phyloP scores from a whole-genome alignment of 1,284 basidiomycete genomes.

The Cryptococcus deneoformans region DNA sequence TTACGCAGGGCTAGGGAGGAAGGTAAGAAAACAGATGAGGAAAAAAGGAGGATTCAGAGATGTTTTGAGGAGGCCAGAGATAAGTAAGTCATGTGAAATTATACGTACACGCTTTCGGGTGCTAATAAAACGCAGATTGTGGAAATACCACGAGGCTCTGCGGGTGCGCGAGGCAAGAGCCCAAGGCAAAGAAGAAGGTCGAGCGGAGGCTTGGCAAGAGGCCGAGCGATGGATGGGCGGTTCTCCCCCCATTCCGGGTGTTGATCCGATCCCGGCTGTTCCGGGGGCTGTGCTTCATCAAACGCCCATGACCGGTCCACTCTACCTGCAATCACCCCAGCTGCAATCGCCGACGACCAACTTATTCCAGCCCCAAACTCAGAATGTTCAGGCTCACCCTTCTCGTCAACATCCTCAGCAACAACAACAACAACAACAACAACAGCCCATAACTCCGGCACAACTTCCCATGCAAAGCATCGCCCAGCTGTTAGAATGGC shows the following conservation, averaged over 20 bases:
- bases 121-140: conserved; percentile 3
- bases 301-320: conserved; percentile 17
- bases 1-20: conserved; percentile 41
- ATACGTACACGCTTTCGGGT: not conserved
- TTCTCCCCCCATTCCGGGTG: conserved; percentile 38
- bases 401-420: conserved; percentile 5
- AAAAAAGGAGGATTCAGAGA: conserved; percentile 29
- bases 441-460: not conserved
- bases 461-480: conserved; percentile 12
- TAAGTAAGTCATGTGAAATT: conserved; percentile 25
- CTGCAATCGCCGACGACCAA: conserved; percentile 10
- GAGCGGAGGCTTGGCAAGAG: conserved; percentile 46
- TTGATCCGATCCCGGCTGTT: conserved; percentile 32
- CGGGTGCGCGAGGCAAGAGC: conserved; percentile 41
- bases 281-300: conserved; percentile 25
- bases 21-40: conserved; percentile 41
- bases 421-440: not conserved
- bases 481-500: conserved; percentile 15
- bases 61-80: conserved; percentile 41
- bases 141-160: conserved; percentile 41
- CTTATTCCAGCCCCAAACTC: conserved; percentile 1
- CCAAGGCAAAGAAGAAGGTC: conserved; percentile 41
- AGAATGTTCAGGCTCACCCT: not conserved
- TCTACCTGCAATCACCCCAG: not conserved
- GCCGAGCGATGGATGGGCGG: conserved; percentile 44